phyloP scores from a whole-genome alignment of 495 filamentous ascomycete species.

The Penicillium mononematosum region DNA sequence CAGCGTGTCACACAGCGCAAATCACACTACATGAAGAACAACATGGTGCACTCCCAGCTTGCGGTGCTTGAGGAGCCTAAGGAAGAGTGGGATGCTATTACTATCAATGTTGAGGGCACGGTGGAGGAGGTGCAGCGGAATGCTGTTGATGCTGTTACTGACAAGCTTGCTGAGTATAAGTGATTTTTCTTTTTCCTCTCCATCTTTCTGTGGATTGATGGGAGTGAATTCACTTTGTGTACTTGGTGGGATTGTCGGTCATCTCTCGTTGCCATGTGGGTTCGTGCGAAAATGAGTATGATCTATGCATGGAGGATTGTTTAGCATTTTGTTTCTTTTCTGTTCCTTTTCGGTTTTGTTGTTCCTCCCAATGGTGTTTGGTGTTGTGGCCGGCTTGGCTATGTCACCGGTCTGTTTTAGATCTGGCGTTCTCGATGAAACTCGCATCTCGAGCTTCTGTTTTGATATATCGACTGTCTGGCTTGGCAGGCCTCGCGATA shows the following conservation, averaged over 20 bases:
- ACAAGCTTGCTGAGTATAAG: conserved; percentile 37
- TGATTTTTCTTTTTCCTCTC: conserved; percentile 9
- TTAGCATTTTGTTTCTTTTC: conserved; percentile 16
- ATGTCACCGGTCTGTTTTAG: conserved; percentile 7
- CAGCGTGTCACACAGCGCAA: conserved; percentile 69
- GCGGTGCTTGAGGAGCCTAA: conserved; percentile 77
- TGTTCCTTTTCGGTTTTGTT: conserved; percentile 15
- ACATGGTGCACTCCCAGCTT: conserved; percentile 96
- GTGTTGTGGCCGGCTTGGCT: conserved; percentile 1
- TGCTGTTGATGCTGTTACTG: conserved; percentile 55
- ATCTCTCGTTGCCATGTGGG: neutral
- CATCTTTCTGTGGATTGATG: neutral
- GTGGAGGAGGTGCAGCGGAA: conserved; percentile 64
- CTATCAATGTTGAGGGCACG: conserved; percentile 70
- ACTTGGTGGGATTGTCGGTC: neutral
- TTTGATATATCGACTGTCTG: conserved; percentile 5
- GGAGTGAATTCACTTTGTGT: neutral
- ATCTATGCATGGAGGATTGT: conserved; percentile 15
- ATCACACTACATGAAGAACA: conserved; percentile 94
- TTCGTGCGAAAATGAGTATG: conserved; percentile 1
- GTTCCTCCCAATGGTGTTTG: conserved; percentile 8
- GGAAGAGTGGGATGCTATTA: conserved; percentile 81
- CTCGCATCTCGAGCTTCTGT: neutral
- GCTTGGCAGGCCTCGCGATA: neutral
- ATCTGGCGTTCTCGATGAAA: conserved; percentile 6